Conservation (phyloP, 2,329 filamentous ascomycete species). For the Fusarium sp. region DNA sequence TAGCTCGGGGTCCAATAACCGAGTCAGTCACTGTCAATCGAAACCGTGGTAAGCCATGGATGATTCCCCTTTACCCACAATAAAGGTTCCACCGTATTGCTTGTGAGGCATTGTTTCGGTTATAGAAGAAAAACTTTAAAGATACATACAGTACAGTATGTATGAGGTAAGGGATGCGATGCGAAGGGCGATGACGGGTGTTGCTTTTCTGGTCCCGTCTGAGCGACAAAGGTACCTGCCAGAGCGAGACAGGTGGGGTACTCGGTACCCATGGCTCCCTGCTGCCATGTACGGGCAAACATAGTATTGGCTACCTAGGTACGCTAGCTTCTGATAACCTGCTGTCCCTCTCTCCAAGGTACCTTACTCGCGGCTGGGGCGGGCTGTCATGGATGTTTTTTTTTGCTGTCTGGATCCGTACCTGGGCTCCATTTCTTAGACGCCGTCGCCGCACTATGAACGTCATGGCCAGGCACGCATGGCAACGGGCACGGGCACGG, state of each 20-base stretch:
- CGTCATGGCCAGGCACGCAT: conserved; percentile 23
- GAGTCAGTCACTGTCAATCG: conserved; percentile 31
- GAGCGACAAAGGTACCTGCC: conserved; percentile 28
- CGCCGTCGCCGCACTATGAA: conserved; percentile 39
- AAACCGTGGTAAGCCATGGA: conserved; percentile 36
- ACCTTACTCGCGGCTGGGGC: conserved; percentile 38
- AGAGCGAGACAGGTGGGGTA: conserved; percentile 12
- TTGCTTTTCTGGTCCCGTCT: conserved; percentile 8
- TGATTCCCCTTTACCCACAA: conserved; percentile 37
- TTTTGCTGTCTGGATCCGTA: not conserved
- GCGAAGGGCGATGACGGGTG: conserved; percentile 36
- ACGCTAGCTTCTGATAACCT: conserved; percentile 2
- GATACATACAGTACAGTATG: conserved; percentile 9
- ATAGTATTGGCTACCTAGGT: conserved; percentile 29
- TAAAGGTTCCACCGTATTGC: conserved; percentile 36
- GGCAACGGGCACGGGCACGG: not conserved
- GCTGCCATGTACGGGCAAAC: not conserved
- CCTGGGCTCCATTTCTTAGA: conserved; percentile 22
- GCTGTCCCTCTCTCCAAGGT: not conserved
- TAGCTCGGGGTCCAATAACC: conserved; percentile 33
- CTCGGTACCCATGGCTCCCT: not conserved
- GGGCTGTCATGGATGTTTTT: conserved; percentile 17
- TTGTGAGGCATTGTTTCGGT: conserved; percentile 8
- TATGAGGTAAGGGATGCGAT: conserved; percentile 40
- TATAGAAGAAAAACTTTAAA: conserved; percentile 21